Evolutionary conservation across 768 basidiomycete species (phyloP).

Genomic region (Pleurotus tuoliensis): DNA sequence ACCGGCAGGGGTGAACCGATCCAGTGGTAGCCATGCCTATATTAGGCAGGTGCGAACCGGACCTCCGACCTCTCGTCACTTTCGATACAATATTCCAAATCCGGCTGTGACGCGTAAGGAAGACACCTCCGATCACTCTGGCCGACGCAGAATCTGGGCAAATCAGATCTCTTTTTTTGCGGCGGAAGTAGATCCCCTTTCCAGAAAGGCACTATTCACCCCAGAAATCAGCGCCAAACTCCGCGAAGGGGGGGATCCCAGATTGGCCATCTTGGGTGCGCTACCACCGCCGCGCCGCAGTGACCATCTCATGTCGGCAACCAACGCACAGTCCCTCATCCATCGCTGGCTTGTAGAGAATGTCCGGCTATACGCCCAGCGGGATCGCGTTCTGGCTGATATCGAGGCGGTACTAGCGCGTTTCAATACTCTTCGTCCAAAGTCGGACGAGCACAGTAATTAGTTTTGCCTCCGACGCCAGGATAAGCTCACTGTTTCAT

Average conservation of each 20-base stretch:
- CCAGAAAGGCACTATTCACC: too few species aligned
- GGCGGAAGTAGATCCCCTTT: too few species aligned
- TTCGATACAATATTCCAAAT: conserved; percentile 6
- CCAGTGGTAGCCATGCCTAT: conserved; percentile 36
- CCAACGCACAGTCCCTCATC: conserved; percentile 30
- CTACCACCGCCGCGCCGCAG: neutral
- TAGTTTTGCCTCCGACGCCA: conserved; percentile 13
- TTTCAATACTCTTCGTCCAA: conserved; percentile 61
- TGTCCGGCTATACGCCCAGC: conserved; percentile 49
- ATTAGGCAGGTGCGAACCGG: conserved; percentile 21
- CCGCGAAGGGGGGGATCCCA: neutral
- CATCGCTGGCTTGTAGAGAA: conserved; percentile 69
- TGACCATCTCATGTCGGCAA: neutral
- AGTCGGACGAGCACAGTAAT: conserved; percentile 77
- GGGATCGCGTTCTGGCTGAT: conserved; percentile 59
- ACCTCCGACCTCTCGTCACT: conserved; percentile 8
- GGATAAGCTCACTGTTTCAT: conserved; percentile 4
- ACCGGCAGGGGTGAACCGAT: conserved; percentile 49
- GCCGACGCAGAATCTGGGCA: neutral
- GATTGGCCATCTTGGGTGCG: neutral
- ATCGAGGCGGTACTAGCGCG: conserved; percentile 54
- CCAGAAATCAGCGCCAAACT: too few species aligned
- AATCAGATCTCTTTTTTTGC: too few species aligned
- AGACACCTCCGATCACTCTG: neutral
- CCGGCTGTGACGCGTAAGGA: neutral